Evolutionary conservation across 2,329 filamentous ascomycete genomes (phyloP).

Genomic region (Talaromyces piceae): DNA sequence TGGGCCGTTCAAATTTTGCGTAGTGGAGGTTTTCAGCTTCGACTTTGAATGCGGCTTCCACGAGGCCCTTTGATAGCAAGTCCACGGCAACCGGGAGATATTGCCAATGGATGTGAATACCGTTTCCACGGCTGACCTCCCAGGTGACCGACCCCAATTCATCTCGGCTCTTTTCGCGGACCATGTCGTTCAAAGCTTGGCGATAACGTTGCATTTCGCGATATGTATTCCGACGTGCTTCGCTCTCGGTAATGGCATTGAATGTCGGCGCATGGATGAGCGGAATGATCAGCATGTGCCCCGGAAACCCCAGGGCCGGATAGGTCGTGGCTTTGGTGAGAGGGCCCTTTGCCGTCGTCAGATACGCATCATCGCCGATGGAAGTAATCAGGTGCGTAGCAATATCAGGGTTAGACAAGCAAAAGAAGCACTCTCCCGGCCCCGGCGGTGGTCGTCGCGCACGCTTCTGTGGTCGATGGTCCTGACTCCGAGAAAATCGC

Average conservation of each 20-base stretch:
- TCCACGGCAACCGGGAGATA: conserved; percentile 68
- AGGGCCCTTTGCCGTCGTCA: conserved; percentile 88
- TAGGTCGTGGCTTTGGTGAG: conserved; percentile 67
- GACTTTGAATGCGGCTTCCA: conserved; percentile 82
- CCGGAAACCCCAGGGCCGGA: conserved; percentile 64
- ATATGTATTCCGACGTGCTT: conserved; percentile 53
- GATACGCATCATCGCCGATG: conserved; percentile 78
- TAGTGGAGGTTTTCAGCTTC: conserved; percentile 70
- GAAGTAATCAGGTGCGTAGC: conserved; percentile 83
- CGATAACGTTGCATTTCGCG: conserved; percentile 80
- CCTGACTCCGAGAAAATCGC: conserved; percentile 33
- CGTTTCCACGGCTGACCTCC: conserved; percentile 75
- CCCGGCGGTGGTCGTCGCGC: conserved; percentile 47
- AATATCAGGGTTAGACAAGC: conserved; percentile 76
- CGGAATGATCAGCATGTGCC: conserved; percentile 87
- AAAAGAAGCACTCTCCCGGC: conserved; percentile 88
- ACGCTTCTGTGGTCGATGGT: conserved; percentile 33
- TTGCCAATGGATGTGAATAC: conserved; percentile 92
- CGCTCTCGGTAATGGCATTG: conserved; percentile 54
- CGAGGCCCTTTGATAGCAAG: conserved; percentile 62
- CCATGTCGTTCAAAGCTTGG: conserved; percentile 69
- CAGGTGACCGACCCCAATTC: conserved; percentile 79
- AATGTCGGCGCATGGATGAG: conserved; percentile 74
- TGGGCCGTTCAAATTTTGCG: conserved; percentile 42
- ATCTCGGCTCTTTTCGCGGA: conserved; percentile 41